phyloP scores from a whole-genome alignment of 306 rosid genomes.

The Lithocarpus polystachyus region DNA sequence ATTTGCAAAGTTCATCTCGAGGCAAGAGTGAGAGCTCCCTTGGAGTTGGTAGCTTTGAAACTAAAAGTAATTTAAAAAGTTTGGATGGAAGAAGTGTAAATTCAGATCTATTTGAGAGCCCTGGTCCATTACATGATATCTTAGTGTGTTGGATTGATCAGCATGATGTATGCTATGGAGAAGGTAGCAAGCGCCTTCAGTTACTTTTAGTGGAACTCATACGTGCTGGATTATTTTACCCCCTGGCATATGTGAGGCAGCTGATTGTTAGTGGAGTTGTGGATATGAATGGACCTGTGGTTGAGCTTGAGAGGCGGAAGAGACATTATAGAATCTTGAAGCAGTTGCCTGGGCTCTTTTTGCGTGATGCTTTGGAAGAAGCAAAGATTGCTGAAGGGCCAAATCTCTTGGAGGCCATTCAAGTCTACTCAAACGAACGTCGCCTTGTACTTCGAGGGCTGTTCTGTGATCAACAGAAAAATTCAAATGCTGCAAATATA shows the following conservation, averaged over 20 bases:
- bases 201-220: constrained; percentile 79
- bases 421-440: constrained; percentile 71
- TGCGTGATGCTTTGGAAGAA: constrained; percentile 64
- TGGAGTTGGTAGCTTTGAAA: constrained; percentile 32
- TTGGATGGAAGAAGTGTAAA: constrained; percentile 31
- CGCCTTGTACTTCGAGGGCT: constrained; percentile 63
- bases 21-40: constrained; percentile 31
- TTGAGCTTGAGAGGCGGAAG: constrained; percentile 55
- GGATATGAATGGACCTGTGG: constrained; percentile 53
- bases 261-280: constrained; percentile 86
- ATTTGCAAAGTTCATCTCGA: constrained; percentile 40
- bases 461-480: constrained; percentile 30
- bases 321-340: constrained; percentile 73
- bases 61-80: constrained; percentile 35
- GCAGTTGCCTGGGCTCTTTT: constrained; percentile 61
- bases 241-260: constrained; percentile 91
- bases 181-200: constrained; percentile 73
- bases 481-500: constrained; percentile 24
- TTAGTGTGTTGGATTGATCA: constrained; percentile 98
- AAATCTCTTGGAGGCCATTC: constrained; percentile 57
- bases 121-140: constrained; percentile 91
- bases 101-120: constrained; percentile 68
- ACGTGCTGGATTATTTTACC: constrained; percentile 74
- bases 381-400: constrained; percentile 59
- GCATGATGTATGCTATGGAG: constrained; percentile 75